Percentiles rank a stretch among this genome's conserved stretches.
Conservation (phyloP, 371 early-diverging fungal species). For the Dichotomocladium elegans region DNA sequence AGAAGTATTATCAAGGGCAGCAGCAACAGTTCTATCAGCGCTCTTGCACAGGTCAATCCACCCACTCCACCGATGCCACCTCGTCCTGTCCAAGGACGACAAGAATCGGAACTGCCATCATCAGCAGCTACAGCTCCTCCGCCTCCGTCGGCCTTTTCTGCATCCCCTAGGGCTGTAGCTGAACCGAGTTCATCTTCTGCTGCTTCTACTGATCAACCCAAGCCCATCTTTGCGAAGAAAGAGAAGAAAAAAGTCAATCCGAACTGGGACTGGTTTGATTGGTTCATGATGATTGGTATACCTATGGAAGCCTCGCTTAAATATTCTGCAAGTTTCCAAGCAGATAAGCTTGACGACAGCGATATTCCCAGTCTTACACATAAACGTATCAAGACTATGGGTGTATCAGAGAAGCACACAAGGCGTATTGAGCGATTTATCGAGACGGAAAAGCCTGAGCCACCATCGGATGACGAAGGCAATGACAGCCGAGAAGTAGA, state of each 20-base stretch:
- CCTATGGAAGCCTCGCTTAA: constrained; percentile 68
- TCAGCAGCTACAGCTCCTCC: constrained; percentile 14
- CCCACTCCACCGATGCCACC: constrained; percentile 17
- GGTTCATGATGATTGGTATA: constrained; percentile 77
- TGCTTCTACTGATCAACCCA: constrained; percentile 1
- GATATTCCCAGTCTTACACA: constrained; percentile 71
- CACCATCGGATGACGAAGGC: constrained; percentile 33
- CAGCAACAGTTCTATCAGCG: constrained; percentile 16
- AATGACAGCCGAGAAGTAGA: constrained; percentile 14
- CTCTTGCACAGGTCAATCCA: constrained; percentile 7
- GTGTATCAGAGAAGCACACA: constrained; percentile 82
- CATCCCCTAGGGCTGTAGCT: constrained; percentile 9
- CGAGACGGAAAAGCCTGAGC: constrained; percentile 37
- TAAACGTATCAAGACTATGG: constrained; percentile 71
- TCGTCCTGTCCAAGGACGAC: too few species aligned
- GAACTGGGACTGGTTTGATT: constrained; percentile 91
- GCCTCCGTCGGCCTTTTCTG: constrained; percentile 1
- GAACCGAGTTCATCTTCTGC: constrained; percentile 6
- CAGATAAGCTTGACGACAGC: constrained; percentile 77
- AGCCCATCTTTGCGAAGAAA: constrained; percentile 1
- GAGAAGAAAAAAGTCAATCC: constrained; percentile 43
- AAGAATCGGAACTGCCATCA: background rate
- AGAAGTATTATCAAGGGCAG: constrained; percentile 32
- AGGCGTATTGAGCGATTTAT: constrained; percentile 67
- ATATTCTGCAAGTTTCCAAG: constrained; percentile 81